Conservation (phyloP, 768 basidiomycete genomes). For the Fomitopsis serialis region DNA sequence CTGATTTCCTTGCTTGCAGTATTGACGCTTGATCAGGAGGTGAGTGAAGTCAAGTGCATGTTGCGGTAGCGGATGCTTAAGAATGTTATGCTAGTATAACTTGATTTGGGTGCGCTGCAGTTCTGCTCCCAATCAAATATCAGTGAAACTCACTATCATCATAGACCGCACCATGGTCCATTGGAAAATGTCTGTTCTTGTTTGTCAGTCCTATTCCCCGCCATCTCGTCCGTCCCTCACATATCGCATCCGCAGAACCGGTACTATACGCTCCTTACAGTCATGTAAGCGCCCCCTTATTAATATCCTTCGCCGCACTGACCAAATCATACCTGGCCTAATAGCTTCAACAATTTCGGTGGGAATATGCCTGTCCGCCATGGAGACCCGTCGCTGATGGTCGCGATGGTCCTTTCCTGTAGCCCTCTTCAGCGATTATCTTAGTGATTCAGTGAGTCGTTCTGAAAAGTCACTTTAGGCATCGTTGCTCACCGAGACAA, state of each 20-base stretch:
- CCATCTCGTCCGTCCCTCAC: neutral
- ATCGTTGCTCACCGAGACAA: neutral
- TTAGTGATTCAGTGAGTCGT: slow-evolving; percentile 15
- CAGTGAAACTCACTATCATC: neutral
- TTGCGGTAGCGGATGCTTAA: neutral
- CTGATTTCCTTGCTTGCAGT: slow-evolving; percentile 26
- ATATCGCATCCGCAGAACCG: slow-evolving; percentile 39
- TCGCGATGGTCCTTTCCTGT: slow-evolving; percentile 11
- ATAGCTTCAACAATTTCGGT: slow-evolving; percentile 54
- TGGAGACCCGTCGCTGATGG: neutral
- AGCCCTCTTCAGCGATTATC: slow-evolving; percentile 37
- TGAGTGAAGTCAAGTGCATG: slow-evolving; percentile 16
- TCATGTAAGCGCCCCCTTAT: slow-evolving; percentile 35
- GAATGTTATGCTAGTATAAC: slow-evolving; percentile 32
- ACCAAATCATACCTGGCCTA: neutral
- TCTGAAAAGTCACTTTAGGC: neutral
- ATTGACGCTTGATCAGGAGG: slow-evolving; percentile 49
- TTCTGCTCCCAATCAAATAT: neutral
- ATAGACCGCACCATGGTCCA: slow-evolving; percentile 50
- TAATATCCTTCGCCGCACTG: neutral
- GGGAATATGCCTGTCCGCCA: slow-evolving; percentile 6
- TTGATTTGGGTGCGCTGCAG: slow-evolving; percentile 46
- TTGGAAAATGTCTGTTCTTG: slow-evolving; percentile 50
- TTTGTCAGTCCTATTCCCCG: slow-evolving; percentile 28
- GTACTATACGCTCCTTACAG: slow-evolving; percentile 47